A percentile compares a stretch with the other conserved stretches of the same genome.
Conservation (phyloP, 179 eudicot species). For the Beta lomatogona region DNA sequence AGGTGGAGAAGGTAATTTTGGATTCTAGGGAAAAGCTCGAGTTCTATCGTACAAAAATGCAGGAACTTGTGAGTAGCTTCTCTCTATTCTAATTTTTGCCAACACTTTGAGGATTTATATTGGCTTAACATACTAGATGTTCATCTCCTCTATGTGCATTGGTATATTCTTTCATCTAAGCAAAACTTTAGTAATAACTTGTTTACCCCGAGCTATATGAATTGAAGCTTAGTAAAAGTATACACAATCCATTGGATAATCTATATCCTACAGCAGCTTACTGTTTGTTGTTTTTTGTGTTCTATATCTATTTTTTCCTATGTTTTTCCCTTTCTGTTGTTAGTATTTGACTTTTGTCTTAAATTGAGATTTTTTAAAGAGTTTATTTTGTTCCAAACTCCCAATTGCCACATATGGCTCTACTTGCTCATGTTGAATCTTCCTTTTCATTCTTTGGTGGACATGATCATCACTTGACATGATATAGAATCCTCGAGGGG, state of each 20-base stretch:
- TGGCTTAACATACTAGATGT: neutral
- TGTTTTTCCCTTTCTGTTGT: neutral
- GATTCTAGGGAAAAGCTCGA: constrained; percentile 87
- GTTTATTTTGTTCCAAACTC: neutral
- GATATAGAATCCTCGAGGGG: too few relatives aligned
- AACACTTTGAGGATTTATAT: neutral
- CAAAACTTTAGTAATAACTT: neutral
- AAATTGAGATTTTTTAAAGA: neutral
- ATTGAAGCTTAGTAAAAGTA: constrained; percentile 3
- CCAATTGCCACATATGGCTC: neutral
- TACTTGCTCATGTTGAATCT: neutral
- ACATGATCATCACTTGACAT: neutral
- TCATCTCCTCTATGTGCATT: neutral
- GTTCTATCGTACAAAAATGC: constrained; percentile 92
- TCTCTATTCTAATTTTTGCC: constrained; percentile 9
- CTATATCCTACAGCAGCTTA: neutral
- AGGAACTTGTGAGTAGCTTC: constrained; percentile 82
- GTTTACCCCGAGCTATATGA: neutral
- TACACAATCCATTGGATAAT: neutral
- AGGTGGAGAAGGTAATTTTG: constrained; percentile 73
- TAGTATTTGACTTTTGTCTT: neutral
- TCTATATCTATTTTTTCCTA: neutral
- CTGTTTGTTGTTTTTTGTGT: neutral
- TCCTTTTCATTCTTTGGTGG: too few relatives aligned
- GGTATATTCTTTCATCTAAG: neutral